Conservation (phyloP, 2,329 filamentous ascomycete species). For the Monosporascus sp. region DNA sequence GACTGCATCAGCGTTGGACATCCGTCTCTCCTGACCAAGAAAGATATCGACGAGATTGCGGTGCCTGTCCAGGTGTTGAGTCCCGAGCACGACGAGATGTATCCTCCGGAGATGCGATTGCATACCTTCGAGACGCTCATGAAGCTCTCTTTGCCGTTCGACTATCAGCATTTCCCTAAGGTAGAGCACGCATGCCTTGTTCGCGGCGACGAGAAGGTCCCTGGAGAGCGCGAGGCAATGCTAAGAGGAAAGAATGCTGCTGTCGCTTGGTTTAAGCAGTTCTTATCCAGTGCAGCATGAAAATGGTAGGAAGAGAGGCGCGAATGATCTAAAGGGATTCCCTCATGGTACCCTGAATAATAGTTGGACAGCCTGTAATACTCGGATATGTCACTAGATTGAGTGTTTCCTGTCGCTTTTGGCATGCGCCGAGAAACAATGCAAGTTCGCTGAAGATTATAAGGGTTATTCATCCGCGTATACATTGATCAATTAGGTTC, state of each 20-base stretch:
- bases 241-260: conserved; percentile 41
- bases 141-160: conserved; percentile 33
- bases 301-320: background rate
- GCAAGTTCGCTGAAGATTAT: background rate
- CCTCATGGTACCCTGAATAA: background rate
- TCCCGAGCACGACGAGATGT: conserved; percentile 35
- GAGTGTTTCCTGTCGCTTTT: background rate
- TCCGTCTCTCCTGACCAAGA: conserved; percentile 32
- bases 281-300: conserved; percentile 3
- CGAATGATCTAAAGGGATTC: too few relatives aligned
- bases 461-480: background rate
- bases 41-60: conserved; percentile 36
- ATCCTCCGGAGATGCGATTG: conserved; percentile 39
- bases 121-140: conserved; percentile 34
- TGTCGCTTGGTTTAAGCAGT: conserved; percentile 37
- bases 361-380: background rate
- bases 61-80: conserved; percentile 39
- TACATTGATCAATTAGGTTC: too few relatives aligned
- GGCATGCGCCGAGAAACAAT: background rate
- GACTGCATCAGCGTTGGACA: conserved; percentile 38
- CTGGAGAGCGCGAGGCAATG: conserved; percentile 38
- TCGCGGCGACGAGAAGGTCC: conserved; percentile 33
- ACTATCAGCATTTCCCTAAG: conserved; percentile 47
- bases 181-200: conserved; percentile 40
- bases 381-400: background rate